Base-by-base conservation (phyloP, 805 yeast species). In the Pichia pseudocactophila region DNA sequence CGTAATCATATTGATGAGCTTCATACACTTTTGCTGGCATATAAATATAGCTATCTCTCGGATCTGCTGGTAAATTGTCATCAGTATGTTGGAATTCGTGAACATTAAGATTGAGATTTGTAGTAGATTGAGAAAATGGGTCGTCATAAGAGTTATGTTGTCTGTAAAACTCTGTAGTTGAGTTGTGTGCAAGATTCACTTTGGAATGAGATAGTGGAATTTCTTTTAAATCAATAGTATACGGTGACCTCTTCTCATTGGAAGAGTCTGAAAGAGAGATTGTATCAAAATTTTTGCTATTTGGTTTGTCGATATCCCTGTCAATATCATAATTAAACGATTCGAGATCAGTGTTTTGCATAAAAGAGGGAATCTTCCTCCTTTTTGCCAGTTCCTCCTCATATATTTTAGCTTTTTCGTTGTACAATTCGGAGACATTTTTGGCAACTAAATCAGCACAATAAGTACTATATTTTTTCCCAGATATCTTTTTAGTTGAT, bases 371-470 rank as follows among this genome's bases (percentile, higher is more conserved):
- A 3, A 50, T 31, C 20, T 45, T 50, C 33, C 59, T 47, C 30
- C 47, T 47, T 15, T 41, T 33, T 11, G 46, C 47, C 38, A 51
- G 40, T 34, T 57, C 62, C 18, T 53, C 51, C 16, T 46, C 47
- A 11, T 37, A 18, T 12, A 37, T 18, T 26, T 39, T n/a, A 7
- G 43, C 47, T 20, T 47, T 47, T n/a, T 37, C 34, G 4, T 53
- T 51, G 43, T 58, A 60, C 44, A 59, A 47, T 7, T 45, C 46
- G 26, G 54, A 31, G 7, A 61, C 63, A 40, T 55, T 49, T 17
- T 43, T 43, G 6, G 62, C 59, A 30, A 60, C 63, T 34, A 58
- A 37, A n/a, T 39, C 36, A 16, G 51, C 47, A 35, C 61, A 57
- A 41, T 54, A 55, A 6, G 43, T 47, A 2, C 41, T 43, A 40